Base-by-base conservation (phyloP, 1,284 basidiomycete species). In the Sutorius eximius region DNA sequence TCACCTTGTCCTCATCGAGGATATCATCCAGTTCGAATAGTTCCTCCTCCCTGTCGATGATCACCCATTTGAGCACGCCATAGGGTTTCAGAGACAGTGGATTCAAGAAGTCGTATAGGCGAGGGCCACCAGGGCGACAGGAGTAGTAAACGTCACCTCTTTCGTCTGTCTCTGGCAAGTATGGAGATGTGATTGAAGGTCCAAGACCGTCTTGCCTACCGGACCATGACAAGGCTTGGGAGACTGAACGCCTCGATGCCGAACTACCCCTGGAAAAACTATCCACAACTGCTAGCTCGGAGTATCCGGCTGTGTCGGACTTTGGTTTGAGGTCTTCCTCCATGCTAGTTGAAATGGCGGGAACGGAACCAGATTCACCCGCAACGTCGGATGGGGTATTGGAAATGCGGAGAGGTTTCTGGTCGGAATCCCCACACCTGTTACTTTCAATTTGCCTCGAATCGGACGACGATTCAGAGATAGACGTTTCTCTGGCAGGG, bases 11-110 rank as follows among this genome's bases (percentile, higher is more conserved):
- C 56, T 89, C 86, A 57, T 89, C 87, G 29, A 75, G 73, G 6
- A 89, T 71, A 61, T 87, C 82, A 57, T 86, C 83, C 41, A 79
- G 71, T 56, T 88, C 85, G 56, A 82, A 88, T 0, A 90, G 75
- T 59, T 88, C 86, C 51, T 89, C 89, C 61, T 90, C 87, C 38
- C 80, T 72, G 53, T 89, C 87, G 3, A 86, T 49, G 15, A 91
- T 76, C 32, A 77, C 72, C 87, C 87, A 89, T 1, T 78, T 75
- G 49, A 87, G 74, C 1, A 86, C 69, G 2, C 88, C 89, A 57
- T 79, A 90, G 3, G 70, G 72, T 22, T 83, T 78, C 57, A 86
- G 65, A 0, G 85, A 77, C 11, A 87, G 66, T 2, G 78, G 79
- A 30, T 77, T 78, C 34, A 91, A 62, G 5, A 87, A 70, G 64